Base-by-base conservation (phyloP, 2,329 filamentous ascomycete species). In the Aspergillus fischeri region DNA sequence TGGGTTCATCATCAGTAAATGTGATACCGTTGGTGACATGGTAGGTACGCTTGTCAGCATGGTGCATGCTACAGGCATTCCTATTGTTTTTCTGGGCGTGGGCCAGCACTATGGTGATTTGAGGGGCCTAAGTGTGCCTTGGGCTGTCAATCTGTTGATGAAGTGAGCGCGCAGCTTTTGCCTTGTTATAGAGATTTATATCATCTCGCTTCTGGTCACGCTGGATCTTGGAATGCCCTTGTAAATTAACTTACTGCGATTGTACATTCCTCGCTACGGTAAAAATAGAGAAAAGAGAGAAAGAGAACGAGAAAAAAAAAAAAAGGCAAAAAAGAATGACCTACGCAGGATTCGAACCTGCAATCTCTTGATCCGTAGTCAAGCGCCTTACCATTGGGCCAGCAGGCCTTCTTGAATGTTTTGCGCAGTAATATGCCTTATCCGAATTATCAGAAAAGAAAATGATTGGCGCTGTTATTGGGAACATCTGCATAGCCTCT, bases 11-110 rank as follows among this genome's bases (percentile, higher is more conserved):
- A 97, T 99, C 67, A 93, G 89, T 59, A 99, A 99, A 77, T 97
- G 94, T 73, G 94, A 99, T 77, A 99, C 94, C 0, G 95, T 99
- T 41, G 95, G 94, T n/a, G 93, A 97, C 77, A 97, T 97, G 92
- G 92, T 97, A 47, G 92, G 88, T 2, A 97, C 93, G 2, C 80
- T 99, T 62, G 94, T 99, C 61, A 96, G 91, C 72, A 93, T 99
- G 80, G 93, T 99, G 42, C 93, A 97, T 77, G 93, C 94, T 3
- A 99, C 95, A 3, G 91, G 93, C 28, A 95, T 99, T 49, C 95
- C 95, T 0, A 92, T 99, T 21, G 83, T 97, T 10, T 99, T 99
- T 71, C 83, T 99, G 64, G 94, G 88, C 2, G 83, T 86, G 42
- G 85, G 85, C 4, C 85, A 88, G 74, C 85, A 87, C 71, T 88